phyloP scores from a whole-genome alignment of 495 filamentous ascomycete genomes.

The Aspergillus saccharolyticus region DNA sequence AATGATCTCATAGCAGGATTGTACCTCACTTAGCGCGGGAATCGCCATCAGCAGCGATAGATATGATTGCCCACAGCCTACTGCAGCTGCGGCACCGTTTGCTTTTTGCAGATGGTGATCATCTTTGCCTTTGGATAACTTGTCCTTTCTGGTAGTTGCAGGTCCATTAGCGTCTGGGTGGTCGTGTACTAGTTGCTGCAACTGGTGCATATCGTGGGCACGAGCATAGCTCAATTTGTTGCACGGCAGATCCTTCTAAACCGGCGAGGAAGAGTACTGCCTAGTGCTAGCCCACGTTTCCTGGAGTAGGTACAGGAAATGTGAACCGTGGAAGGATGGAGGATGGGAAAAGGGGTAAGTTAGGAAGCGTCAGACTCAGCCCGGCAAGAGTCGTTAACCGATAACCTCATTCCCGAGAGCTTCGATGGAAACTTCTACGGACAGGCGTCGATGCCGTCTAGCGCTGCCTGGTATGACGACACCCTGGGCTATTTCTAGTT shows the following conservation, averaged over 20 bases:
- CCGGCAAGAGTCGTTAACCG: background rate
- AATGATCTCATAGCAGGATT: no score
- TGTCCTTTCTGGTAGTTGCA: background rate
- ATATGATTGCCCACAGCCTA: background rate
- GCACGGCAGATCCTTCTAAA: background rate
- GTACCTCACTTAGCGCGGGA: background rate
- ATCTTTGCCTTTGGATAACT: background rate
- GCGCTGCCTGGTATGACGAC: background rate
- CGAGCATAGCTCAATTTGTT: background rate
- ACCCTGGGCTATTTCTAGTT: background rate
- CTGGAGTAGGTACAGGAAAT: background rate
- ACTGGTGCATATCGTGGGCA: background rate
- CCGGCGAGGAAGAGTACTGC: background rate
- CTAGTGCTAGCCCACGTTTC: no score
- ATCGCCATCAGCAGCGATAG: background rate
- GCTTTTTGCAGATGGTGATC: background rate
- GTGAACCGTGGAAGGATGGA: no score
- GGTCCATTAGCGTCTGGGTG: background rate
- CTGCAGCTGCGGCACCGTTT: background rate
- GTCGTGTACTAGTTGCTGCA: background rate
- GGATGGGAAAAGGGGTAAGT: background rate
- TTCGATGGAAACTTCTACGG: constrained; percentile 3
- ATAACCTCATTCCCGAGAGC: background rate
- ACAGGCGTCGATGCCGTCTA: background rate
- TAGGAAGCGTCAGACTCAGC: background rate